A percentile compares a stretch with the other conserved stretches of the same genome.
These are phyloP conservation scores for Lotus japonicus DNA, from an alignment of 306 rosid species.

Conservation along the genomic window DNA sequence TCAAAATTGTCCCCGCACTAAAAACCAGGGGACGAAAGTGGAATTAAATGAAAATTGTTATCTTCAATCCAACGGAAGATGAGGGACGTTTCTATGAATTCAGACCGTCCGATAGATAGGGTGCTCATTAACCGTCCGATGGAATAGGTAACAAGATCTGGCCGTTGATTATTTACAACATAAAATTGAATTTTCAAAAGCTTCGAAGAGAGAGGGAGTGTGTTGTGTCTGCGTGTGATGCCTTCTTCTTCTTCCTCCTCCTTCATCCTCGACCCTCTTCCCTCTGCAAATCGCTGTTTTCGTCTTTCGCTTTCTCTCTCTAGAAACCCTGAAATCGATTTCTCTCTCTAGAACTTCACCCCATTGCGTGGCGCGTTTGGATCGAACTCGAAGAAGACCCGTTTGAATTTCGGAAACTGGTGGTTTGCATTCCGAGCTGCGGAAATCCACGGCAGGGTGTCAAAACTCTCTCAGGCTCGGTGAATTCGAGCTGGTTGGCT, in stretches of 20 bases:
- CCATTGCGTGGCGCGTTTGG: background rate
- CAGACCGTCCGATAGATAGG: conserved; percentile 26
- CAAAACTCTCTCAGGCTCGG: conserved; percentile 10
- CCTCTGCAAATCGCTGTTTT: conserved; percentile 13
- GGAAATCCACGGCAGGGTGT: conserved; percentile 13
- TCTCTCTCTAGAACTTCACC: background rate
- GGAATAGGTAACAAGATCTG: conserved; percentile 14
- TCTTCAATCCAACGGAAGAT: conserved; percentile 34
- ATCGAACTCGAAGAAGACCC: conserved; percentile 11
- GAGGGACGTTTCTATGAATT: conserved; percentile 40
- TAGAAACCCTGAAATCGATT: background rate
- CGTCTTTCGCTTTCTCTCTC: background rate
- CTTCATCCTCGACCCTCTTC: background rate
- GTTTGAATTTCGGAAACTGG: conserved; percentile 29
- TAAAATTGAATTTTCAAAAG: conserved; percentile 97
- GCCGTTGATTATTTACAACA: conserved; percentile 54
- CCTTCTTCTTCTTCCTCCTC: conserved; percentile 18
- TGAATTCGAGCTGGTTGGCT: conserved; percentile 33
- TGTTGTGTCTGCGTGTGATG: conserved; percentile 1
- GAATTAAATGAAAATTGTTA: too few species aligned
- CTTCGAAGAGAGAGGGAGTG: conserved; percentile 79
- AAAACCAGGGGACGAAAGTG: too few species aligned
- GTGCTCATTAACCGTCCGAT: conserved; percentile 38
- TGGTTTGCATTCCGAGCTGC: conserved; percentile 38
- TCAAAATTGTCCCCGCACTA: too few species aligned